Conservation (phyloP, 495 filamentous ascomycete species). For the Evansstolkia leycettana region DNA sequence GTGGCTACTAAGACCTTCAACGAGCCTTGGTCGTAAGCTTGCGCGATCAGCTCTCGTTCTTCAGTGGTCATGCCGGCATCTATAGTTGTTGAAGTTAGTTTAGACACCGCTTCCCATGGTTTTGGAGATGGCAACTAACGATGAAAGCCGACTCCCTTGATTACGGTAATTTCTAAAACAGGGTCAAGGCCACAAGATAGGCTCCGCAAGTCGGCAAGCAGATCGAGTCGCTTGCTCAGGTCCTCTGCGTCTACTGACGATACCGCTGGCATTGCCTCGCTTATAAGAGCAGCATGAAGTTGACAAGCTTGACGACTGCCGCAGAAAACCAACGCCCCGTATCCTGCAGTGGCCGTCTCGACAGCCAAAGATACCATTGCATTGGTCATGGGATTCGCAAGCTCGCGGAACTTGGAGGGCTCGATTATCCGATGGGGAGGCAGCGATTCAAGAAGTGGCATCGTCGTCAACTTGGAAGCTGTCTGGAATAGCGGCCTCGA, state of each 20-base stretch:
- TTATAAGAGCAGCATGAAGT: slow-evolving; percentile 49
- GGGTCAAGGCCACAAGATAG: slow-evolving; percentile 56
- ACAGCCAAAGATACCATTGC: slow-evolving; percentile 56
- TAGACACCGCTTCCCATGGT: not conserved
- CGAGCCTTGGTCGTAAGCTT: slow-evolving; percentile 57
- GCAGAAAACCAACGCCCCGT: slow-evolving; percentile 67
- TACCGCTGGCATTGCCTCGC: slow-evolving; percentile 43
- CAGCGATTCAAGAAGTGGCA: slow-evolving; percentile 21
- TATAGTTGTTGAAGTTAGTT: slow-evolving; percentile 9
- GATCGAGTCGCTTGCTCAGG: slow-evolving; percentile 47
- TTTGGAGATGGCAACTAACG: slow-evolving; percentile 27
- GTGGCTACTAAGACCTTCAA: slow-evolving; percentile 70
- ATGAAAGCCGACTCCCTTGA: slow-evolving; percentile 64
- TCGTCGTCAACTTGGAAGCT: slow-evolving; percentile 38
- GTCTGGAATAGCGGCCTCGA: slow-evolving; percentile 52
- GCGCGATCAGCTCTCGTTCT: slow-evolving; percentile 63
- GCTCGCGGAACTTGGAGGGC: slow-evolving; percentile 43
- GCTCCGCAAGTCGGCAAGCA: slow-evolving; percentile 57
- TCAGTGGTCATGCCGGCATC: slow-evolving; percentile 70
- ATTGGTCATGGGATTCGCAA: slow-evolving; percentile 53
- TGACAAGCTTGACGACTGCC: slow-evolving; percentile 56
- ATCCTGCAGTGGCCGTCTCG: slow-evolving; percentile 53
- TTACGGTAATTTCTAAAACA: slow-evolving; percentile 50
- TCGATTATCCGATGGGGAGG: slow-evolving; percentile 38
- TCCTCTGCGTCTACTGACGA: slow-evolving; percentile 31